phyloP scores from a whole-genome alignment of 163 green algal species.

The Smithsoniella earleae region DNA sequence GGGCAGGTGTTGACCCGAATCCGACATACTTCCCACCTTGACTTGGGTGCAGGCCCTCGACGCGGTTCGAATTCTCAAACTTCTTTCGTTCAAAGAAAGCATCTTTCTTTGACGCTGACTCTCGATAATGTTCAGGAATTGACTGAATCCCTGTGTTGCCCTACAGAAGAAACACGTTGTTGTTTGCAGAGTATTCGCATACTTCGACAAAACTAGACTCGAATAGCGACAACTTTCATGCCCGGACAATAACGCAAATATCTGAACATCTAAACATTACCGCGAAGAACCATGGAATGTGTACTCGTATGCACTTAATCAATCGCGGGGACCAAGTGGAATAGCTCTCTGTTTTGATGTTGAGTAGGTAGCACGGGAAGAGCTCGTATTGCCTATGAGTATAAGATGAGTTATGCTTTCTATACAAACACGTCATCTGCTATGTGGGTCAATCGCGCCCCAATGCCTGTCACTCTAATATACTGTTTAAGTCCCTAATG shows the following conservation, averaged over 20 bases:
- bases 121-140: conserved; percentile 35
- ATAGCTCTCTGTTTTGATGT: too few relatives aligned
- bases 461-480: too few relatives aligned
- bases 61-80: conserved; percentile 70
- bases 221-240: neutral
- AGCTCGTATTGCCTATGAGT: too few relatives aligned
- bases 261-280: neutral
- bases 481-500: too few relatives aligned
- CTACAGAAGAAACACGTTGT: neutral
- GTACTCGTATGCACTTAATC: too few relatives aligned
- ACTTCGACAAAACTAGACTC: too few relatives aligned
- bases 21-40: conserved; percentile 96
- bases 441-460: too few relatives aligned
- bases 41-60: conserved; percentile 70
- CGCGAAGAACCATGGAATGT: neutral
- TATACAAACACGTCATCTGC: too few relatives aligned
- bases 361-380: too few relatives aligned
- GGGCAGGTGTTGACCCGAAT: conserved; percentile 73
- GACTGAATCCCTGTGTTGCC: neutral
- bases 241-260: neutral
- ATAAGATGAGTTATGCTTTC: too few relatives aligned
- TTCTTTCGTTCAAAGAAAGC: conserved; percentile 80
- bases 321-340: too few relatives aligned
- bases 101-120: conserved; percentile 77
- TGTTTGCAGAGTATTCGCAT: too few relatives aligned